Evolutionary conservation across 352 stramenopile species (phyloP).

Genomic region (Globisporangium solare): DNA sequence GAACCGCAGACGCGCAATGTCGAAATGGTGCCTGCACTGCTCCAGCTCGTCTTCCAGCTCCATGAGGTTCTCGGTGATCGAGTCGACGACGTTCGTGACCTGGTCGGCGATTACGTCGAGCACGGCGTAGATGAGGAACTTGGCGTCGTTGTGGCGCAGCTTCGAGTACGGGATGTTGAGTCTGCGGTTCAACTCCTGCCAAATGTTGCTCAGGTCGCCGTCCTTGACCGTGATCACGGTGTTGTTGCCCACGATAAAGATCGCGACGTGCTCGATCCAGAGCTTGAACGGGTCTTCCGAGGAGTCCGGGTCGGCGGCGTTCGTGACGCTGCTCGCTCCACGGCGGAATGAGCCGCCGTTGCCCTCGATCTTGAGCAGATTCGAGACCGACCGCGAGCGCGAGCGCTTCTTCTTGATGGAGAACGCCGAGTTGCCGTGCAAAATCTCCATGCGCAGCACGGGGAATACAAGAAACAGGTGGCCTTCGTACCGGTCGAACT

Average conservation of each 20-base stretch:
- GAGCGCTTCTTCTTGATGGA: constrained; percentile 27
- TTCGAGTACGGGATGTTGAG: constrained; percentile 86
- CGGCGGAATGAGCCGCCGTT: constrained; percentile 10
- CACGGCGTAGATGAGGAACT: constrained; percentile 84
- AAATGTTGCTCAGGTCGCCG: constrained; percentile 60
- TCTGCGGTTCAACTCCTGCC: constrained; percentile 62
- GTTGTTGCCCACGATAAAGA: constrained; percentile 79
- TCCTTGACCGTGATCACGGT: constrained; percentile 86
- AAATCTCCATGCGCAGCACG: constrained; percentile 66
- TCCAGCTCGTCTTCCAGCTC: constrained; percentile 74
- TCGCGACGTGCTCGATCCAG: constrained; percentile 78
- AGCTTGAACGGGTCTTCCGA: constrained; percentile 67
- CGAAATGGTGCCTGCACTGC: constrained; percentile 61
- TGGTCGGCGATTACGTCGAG: constrained; percentile 87
- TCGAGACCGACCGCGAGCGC: constrained; percentile 30
- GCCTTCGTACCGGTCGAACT: constrained; percentile 82
- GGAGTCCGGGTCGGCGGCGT: constrained; percentile 16
- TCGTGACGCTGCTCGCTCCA: constrained; percentile 1
- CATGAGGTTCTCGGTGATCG: constrained; percentile 74
- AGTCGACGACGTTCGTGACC: constrained; percentile 69
- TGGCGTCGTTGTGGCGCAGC: constrained; percentile 82
- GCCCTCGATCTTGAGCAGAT: constrained; percentile 41
- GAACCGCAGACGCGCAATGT: constrained; percentile 55
- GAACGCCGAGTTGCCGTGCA: constrained; percentile 29
- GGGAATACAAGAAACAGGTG: constrained; percentile 85